A percentile compares a stretch with the other conserved stretches of the same genome.
Evolutionary conservation across 805 yeast species (phyloP).

Genomic region (Candida morakotiae): DNA sequence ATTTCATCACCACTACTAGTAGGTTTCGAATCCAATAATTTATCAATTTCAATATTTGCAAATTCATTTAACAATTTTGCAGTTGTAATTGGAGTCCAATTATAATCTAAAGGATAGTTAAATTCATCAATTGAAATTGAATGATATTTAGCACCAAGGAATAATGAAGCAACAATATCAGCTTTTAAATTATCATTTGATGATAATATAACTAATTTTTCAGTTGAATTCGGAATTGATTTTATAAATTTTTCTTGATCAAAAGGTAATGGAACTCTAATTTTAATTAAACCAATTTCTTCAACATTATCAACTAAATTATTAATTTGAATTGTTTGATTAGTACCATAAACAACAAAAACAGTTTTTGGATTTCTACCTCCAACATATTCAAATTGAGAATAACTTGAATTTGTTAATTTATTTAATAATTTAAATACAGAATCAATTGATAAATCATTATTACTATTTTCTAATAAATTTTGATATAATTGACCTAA

Average conservation of each 20-base stretch:
- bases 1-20: conserved; percentile 12
- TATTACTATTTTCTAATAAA: conserved; percentile 28
- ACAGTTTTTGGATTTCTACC: conserved; percentile 59
- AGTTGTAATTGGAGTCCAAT: conserved; percentile 54
- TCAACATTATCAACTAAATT: conserved; percentile 40
- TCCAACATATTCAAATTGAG: conserved; percentile 72
- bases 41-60: conserved; percentile 24
- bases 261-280: conserved; percentile 81
- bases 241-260: conserved; percentile 55
- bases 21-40: conserved; percentile 17
- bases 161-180: conserved; percentile 71
- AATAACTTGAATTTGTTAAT: conserved; percentile 49
- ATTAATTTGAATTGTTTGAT: conserved; percentile 55
- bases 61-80: conserved; percentile 46
- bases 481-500: conserved; percentile 35
- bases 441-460: conserved; percentile 34
- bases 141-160: conserved; percentile 43
- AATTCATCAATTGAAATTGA: conserved; percentile 45
- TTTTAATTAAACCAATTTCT: conserved; percentile 59
- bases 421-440: conserved; percentile 51
- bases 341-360: conserved; percentile 78
- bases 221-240: conserved; percentile 54
- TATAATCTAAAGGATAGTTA: conserved; percentile 46
- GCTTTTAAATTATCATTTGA: conserved; percentile 45
- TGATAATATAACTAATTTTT: conserved; percentile 57